phyloP scores from a whole-genome alignment of 2,329 filamentous ascomycete species.

The Penicillium decumbens region DNA sequence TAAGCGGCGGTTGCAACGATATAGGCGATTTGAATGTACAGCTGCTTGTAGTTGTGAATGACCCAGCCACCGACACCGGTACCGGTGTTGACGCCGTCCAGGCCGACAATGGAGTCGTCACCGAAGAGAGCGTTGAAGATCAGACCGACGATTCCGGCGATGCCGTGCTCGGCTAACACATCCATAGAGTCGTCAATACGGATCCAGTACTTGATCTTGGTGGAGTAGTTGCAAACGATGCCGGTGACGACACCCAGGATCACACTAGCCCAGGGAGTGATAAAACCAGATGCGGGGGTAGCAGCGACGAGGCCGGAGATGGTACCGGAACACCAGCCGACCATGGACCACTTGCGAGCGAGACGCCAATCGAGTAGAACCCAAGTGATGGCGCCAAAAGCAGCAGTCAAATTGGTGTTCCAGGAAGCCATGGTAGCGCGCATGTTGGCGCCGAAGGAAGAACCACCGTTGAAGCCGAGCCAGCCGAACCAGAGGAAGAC shows the following conservation, averaged over 20 bases:
- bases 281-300: constrained; percentile 75
- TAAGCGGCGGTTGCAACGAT: constrained; percentile 61
- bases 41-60: constrained; percentile 65
- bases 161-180: constrained; percentile 83
- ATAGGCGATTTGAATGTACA: constrained; percentile 68
- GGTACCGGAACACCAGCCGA: constrained; percentile 86
- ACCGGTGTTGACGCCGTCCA: constrained; percentile 61
- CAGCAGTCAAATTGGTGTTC: constrained; percentile 92
- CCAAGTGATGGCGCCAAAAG: constrained; percentile 90
- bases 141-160: constrained; percentile 78
- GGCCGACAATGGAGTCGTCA: constrained; percentile 66
- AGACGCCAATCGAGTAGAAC: constrained; percentile 92
- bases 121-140: constrained; percentile 73
- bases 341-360: constrained; percentile 89
- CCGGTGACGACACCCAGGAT: constrained; percentile 59
- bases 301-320: constrained; percentile 86
- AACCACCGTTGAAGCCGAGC: constrained; percentile 98
- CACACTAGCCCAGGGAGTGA: constrained; percentile 63
- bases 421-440: constrained; percentile 95
- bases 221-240: constrained; percentile 74
- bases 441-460: constrained; percentile 86
- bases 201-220: constrained; percentile 75
- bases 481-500: constrained; percentile 97
- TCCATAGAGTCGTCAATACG: constrained; percentile 83
- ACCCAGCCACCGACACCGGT: constrained; percentile 60